Evolutionary conservation across 306 rosid genomes (phyloP), one percentile per base, ranked within the genome.

Genomic region (Vigna unguiculata): DNA sequence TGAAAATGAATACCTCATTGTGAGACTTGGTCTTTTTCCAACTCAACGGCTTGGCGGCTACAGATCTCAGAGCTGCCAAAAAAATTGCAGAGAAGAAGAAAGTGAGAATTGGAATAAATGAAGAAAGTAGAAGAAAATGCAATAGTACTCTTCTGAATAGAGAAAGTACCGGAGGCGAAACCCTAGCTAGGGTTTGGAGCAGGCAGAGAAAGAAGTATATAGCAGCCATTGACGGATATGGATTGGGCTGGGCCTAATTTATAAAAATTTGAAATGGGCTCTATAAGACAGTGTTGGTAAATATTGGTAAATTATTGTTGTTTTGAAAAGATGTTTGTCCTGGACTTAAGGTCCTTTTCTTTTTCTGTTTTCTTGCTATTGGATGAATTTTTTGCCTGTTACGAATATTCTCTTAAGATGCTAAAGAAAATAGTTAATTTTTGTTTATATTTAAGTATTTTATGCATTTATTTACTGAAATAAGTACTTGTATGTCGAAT

Each of bases 1-100:
- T 9, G 15, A 73, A 36, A 59, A 34, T 4, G 15, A 58, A 68
- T 81, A 91, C 96, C 96, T 91, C 93, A 91, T 91, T 55, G 48
- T 30, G 79, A 80, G 73, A n/a, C 67, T 73, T 55, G 28, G 68
- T 5, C 54, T 62, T 60, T 28, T 21, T 17, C 74, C 22, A 63
- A 67, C 60, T 16, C 49, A 36, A 72, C 38, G 21, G 74, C 74
- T 69, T 34, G 49, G 19, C 4, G 0, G 49, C 4, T 32, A 52
- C 28, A 72, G 81, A 81, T 76, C 81, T 74, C 20, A 41, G 70
- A 61, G 66, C 93, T 86, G 86, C 30, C 45, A 80, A 60, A 60
- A n/a, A 47, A 84, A 63, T 7, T 36, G 45, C 34, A 38, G 34
- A 40, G 1, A 69, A 34, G 8, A 36, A 55, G 9, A 19, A 43